Evolutionary conservation across 139 green algal species (phyloP), one percentile per base, ranked within the genome.

Genomic region (Eudorina sp.): DNA sequence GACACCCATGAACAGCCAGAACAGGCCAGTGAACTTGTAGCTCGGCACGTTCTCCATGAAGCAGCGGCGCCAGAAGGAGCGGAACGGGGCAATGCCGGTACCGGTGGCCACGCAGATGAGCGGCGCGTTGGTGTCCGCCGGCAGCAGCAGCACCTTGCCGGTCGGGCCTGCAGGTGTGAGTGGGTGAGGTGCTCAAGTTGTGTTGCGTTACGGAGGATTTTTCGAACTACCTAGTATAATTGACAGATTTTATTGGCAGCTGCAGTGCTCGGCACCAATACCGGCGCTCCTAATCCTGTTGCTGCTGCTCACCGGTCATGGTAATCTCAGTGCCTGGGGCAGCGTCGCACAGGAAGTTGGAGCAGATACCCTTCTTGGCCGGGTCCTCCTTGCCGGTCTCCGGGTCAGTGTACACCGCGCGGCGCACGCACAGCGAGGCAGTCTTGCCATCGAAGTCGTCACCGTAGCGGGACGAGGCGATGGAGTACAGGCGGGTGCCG

Each of bases 1-100:
- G 31, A 98, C 97, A 62, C 98, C 98, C 97, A 99, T 99, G 97
- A 99, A 99, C 21, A 99, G 92, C 98, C 98, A 99, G 84, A 97
- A 94, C 31, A 99, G 96, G 84, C 98, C 97, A 51, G 81, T 95
- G 92, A 98, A 99, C 94, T 99, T 97, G 94, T 97, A 99, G 94
- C 91, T 95, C 90, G 96, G 96, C 41, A 99, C 92, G 79, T 98
- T 92, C 95, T 99, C 98, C 88, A 97, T 94, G 94, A 99, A 99
- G 90, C 95, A 94, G 83, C 98, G 96, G 86, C 97, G 95, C 94
- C 96, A 97, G 97, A 99, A 99, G 48, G 96, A 94, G 90, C 98
- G 96, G 96, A 98, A 99, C 58, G 98, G 98, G 7, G 98, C 98
- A 85, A 99, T 99, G 89, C 98, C 98, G 31, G 98, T 99, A 84